A percentile compares a stretch with the other conserved stretches of the same genome.
Conservation (phyloP, 495 filamentous ascomycete genomes). For the Hapsidospora chrysogenum region DNA sequence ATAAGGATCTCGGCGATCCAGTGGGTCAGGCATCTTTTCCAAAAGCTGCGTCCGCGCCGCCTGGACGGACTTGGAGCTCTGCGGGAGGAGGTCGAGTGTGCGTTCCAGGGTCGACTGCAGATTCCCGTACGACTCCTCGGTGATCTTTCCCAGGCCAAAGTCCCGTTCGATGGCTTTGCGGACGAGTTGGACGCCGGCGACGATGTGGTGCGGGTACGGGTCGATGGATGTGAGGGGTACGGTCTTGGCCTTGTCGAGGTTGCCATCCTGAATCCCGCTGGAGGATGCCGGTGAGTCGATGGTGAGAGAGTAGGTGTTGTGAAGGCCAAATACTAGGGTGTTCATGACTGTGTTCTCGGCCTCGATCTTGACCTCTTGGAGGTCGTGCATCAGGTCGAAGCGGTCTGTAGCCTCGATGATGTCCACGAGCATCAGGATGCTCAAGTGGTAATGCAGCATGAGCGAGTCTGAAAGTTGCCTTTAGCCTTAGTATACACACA, state of each 20-base stretch:
- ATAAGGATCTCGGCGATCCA: background rate
- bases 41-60: background rate
- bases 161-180: background rate
- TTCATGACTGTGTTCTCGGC: conserved; percentile 2
- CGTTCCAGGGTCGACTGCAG: background rate
- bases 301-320: background rate
- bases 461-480: background rate
- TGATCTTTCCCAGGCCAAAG: background rate
- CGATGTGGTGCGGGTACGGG: conserved; percentile 1
- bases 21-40: no score
- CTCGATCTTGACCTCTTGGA: background rate
- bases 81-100: background rate
- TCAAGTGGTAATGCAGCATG: conserved; percentile 1
- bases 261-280: background rate
- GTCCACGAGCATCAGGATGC: background rate
- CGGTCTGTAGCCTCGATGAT: background rate
- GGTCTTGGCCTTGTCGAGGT: background rate
- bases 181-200: background rate
- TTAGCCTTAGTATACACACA: no score
- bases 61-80: conserved; percentile 2
- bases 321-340: background rate
- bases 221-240: background rate
- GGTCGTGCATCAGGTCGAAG: background rate
- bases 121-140: background rate
- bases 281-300: background rate